Percentiles rank a stretch among this genome's conserved stretches.
Conservation (phyloP, 192 early-diverging fungal species). For the Pilaira anomala region DNA sequence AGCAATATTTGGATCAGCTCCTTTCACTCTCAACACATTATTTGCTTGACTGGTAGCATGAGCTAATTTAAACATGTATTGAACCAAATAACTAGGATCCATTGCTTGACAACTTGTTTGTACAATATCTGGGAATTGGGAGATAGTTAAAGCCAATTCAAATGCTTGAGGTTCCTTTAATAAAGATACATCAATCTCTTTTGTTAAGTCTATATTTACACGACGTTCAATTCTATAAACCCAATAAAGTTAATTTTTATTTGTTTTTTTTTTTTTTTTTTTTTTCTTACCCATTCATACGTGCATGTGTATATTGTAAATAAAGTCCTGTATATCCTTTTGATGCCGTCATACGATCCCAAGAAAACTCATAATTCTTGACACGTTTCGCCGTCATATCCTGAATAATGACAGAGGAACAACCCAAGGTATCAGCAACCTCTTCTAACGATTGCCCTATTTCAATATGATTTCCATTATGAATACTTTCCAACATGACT, state of each 20-base stretch:
- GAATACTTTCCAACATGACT: conserved; percentile 76
- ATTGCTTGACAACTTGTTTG: conserved; percentile 51
- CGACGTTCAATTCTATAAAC: conserved; percentile 67
- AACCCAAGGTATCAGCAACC: conserved; percentile 82
- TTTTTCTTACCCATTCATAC: conserved; percentile 69
- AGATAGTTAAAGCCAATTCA: conserved; percentile 68
- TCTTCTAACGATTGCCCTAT: conserved; percentile 47
- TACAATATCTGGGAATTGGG: conserved; percentile 81
- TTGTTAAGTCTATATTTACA: conserved; percentile 43
- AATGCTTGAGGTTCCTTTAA: conserved; percentile 69
- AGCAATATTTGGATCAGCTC: conserved; percentile 60
- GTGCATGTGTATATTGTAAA: conserved; percentile 93
- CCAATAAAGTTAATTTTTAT: too few relatives aligned
- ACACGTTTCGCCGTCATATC: conserved; percentile 81
- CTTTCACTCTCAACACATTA: conserved; percentile 63
- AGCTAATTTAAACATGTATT: conserved; percentile 72
- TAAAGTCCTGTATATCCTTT: conserved; percentile 95
- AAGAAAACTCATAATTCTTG: conserved; percentile 90
- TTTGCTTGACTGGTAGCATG: conserved; percentile 70
- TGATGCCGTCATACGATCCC: conserved; percentile 86
- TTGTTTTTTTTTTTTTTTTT: background rate
- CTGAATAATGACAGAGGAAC: conserved; percentile 83
- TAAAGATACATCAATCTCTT: conserved; percentile 52
- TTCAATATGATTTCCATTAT: conserved; percentile 19
- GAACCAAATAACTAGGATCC: conserved; percentile 80